Evolutionary conservation across 192 early-diverging fungal genomes (phyloP).

Genomic region (Coemansia sp.): DNA sequence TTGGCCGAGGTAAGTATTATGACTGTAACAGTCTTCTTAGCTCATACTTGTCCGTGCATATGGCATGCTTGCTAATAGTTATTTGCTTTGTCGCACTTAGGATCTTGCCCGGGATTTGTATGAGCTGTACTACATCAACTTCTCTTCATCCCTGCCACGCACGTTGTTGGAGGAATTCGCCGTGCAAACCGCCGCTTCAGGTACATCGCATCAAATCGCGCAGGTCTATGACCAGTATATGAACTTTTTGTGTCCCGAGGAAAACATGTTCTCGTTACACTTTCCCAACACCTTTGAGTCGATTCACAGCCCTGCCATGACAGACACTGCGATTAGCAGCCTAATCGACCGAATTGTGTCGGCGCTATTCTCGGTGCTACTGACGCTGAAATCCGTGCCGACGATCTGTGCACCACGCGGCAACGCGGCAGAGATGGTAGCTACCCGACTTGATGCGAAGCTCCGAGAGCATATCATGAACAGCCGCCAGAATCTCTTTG

Average conservation of each 20-base stretch:
- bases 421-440: conserved; percentile 93
- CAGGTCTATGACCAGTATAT: conserved; percentile 98
- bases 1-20: conserved; percentile 73
- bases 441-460: conserved; percentile 83
- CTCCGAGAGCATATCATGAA: conserved; percentile 93
- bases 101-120: conserved; percentile 90
- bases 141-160: conserved; percentile 83
- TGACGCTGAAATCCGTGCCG: conserved; percentile 87
- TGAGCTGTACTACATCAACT: conserved; percentile 97
- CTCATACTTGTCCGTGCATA: not conserved
- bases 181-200: conserved; percentile 70
- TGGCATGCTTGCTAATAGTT: conserved; percentile 27
- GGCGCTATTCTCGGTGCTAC: conserved; percentile 86
- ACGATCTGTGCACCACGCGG: conserved; percentile 89
- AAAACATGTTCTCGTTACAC: conserved; percentile 90
- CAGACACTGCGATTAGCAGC: conserved; percentile 80
- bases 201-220: conserved; percentile 77
- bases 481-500: conserved; percentile 81
- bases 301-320: conserved; percentile 80
- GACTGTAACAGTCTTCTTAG: not conserved
- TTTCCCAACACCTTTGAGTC: conserved; percentile 76
- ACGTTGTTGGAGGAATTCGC: conserved; percentile 93
- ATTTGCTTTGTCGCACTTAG: conserved; percentile 5
- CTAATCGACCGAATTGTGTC: conserved; percentile 78
- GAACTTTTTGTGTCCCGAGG: conserved; percentile 90